Evolutionary conservation across 2,329 filamentous ascomycete species (phyloP), one percentile per base, ranked within the genome.

Genomic region (Domatiomyces catenatus): DNA sequence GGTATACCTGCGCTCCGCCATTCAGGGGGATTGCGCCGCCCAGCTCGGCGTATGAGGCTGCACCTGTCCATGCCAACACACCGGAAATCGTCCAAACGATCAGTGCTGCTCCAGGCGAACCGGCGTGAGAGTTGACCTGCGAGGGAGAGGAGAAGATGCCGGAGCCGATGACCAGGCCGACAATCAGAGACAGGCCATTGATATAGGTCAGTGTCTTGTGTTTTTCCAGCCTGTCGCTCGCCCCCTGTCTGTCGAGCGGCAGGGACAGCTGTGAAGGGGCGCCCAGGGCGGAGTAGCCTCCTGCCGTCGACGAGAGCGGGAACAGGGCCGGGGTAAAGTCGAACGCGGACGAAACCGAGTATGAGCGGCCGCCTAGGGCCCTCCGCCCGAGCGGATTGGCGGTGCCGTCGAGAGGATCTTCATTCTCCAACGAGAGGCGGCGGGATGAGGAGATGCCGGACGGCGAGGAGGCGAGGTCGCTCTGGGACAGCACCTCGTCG

Each of bases 131-230:
- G 67, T 92, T 94, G 60, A 98, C 90, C 64, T 94, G 86, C 50
- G 86, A 88, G 0, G 90, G 90, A 19, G 87, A 93, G 2, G 87
- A 93, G 69, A 96, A 98, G 62, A 98, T 95, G 12, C 90, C 92
- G 20, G 86, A 93, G 2, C 92, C 92, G 62, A 98, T 96, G 59
- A 96, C 93, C 56, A 98, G 69, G 1, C 92, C 90, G 47, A 96
- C 78, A 47, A 98, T 85, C 52, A 98, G 73, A 20, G 87, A 93
- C 52, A 98, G 68, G 0, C 92, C 92, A 66, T 98, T 98, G 46
- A 96, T 65, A 63, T 90, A 96, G 24, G 92, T 96, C 67, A 98
- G 70, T 12, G 86, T 94, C 72, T 98, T 98, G 71, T 94, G 84
- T 66, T 87, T 92, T 73, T 98, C 92, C 56, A 96, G 69, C 42